Conservation (phyloP, 2,329 filamentous ascomycete species). For the Chaetomium sp. region DNA sequence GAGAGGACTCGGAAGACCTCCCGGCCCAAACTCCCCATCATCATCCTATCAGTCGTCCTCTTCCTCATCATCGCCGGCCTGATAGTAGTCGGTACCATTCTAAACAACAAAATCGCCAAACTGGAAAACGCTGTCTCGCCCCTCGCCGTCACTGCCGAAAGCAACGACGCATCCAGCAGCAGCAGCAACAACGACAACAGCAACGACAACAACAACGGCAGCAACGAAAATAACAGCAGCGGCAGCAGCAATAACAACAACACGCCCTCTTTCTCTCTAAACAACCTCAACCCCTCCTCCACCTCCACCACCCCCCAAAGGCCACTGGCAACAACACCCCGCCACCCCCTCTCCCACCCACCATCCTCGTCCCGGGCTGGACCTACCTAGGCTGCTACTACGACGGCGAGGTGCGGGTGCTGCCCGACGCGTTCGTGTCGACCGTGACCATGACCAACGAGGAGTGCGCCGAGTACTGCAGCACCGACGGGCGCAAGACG, state of each 20-base stretch:
- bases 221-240: neutral
- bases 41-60: conserved; percentile 11
- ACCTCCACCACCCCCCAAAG: neutral
- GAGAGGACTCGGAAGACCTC: neutral
- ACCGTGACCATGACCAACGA: conserved; percentile 17
- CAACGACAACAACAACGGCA: neutral
- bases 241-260: neutral
- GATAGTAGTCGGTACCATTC: conserved; percentile 1
- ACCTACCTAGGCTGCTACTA: conserved; percentile 18
- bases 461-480: conserved; percentile 5
- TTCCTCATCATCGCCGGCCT: conserved; percentile 11
- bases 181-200: neutral
- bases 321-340: neutral
- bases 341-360: neutral
- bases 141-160: neutral
- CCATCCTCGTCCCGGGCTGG: conserved; percentile 15
- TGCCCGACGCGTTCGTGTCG: neutral
- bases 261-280: neutral
- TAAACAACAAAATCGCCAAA: conserved; percentile 5
- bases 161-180: neutral
- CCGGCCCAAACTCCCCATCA: neutral
- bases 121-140: conserved; percentile 13
- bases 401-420: conserved; percentile 6
- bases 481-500: neutral
- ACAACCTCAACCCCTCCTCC: neutral